Evolutionary conservation across 768 basidiomycete genomes (phyloP).

Genomic region (Tubosaeta sp.): DNA sequence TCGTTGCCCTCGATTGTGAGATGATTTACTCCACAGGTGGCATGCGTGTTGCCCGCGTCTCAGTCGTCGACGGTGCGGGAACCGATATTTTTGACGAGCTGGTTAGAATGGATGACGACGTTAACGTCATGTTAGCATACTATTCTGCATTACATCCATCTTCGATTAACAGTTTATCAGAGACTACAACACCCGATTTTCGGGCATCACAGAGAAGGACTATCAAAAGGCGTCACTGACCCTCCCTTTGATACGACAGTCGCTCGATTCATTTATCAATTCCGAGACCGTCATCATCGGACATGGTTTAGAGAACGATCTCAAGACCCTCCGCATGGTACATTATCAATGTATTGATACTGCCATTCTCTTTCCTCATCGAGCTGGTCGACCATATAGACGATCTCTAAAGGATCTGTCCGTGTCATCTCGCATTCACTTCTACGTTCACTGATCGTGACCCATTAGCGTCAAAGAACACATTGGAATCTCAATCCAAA

Average conservation of each 20-base stretch:
- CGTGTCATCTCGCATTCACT: conserved; percentile 8
- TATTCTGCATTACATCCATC: not conserved
- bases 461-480: conserved; percentile 69
- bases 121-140: conserved; percentile 64
- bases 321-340: conserved; percentile 84
- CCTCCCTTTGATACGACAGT: conserved; percentile 59
- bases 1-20: conserved; percentile 93
- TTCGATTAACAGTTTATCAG: conserved; percentile 35
- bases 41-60: conserved; percentile 85
- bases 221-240: conserved; percentile 62
- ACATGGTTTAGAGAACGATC: conserved; percentile 89
- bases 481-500: conserved; percentile 78
- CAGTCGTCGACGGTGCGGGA: conserved; percentile 78
- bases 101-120: conserved; percentile 75
- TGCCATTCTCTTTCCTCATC: conserved; percentile 80
- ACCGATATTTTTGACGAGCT: conserved; percentile 76
- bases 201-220: conserved; percentile 64
- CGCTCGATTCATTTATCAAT: conserved; percentile 69
- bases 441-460: conserved; percentile 7
- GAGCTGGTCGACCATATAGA: conserved; percentile 70
- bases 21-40: conserved; percentile 96
- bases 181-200: conserved; percentile 91
- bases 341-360: conserved; percentile 89
- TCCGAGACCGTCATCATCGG: conserved; percentile 85
- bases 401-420: conserved; percentile 81